Percentiles rank a stretch among this genome's conserved stretches.
phyloP scores from a whole-genome alignment of 306 rosid genomes.

The Alnus rubra region DNA sequence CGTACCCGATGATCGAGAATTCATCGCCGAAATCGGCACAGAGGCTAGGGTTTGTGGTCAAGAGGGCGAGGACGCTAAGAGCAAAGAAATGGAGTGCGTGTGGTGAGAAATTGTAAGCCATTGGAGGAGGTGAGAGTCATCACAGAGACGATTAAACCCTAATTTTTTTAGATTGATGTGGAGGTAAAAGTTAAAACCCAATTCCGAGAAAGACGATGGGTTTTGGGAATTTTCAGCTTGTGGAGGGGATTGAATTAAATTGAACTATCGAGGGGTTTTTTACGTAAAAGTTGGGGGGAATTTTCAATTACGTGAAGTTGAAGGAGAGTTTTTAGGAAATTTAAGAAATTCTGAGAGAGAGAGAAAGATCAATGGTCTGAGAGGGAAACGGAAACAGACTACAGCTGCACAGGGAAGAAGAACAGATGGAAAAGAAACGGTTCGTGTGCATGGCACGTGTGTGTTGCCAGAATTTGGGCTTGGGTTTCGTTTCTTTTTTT shows the following conservation, averaged over 20 bases:
- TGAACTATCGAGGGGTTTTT: background rate
- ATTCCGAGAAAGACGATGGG: background rate
- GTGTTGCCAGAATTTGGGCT: background rate
- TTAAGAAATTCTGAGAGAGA: background rate
- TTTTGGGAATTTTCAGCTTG: background rate
- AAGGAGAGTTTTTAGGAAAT: background rate
- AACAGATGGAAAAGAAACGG: background rate
- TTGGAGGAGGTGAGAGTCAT: slow-evolving; percentile 48
- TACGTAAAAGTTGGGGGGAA: background rate
- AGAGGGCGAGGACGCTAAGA: slow-evolving; percentile 25
- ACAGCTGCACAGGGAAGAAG: background rate
- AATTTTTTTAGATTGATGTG: background rate
- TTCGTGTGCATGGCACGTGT: slow-evolving; percentile 27
- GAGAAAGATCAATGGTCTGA: background rate
- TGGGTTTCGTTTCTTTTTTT: too few relatives aligned
- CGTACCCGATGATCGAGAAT: slow-evolving; percentile 53
- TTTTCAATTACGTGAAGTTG: background rate
- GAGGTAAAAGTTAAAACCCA: background rate
- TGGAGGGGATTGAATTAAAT: slow-evolving; percentile 23
- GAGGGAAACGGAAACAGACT: slow-evolving; percentile 5
- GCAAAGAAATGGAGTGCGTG: slow-evolving; percentile 18
- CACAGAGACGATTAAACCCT: slow-evolving; percentile 26
- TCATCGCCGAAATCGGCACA: slow-evolving; percentile 28
- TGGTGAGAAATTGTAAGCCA: slow-evolving; percentile 49
- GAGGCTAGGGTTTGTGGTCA: slow-evolving; percentile 29